Evolutionary conservation across 2,329 filamentous ascomycete genomes (phyloP).

Genomic region (Fusarium ambrosium): DNA sequence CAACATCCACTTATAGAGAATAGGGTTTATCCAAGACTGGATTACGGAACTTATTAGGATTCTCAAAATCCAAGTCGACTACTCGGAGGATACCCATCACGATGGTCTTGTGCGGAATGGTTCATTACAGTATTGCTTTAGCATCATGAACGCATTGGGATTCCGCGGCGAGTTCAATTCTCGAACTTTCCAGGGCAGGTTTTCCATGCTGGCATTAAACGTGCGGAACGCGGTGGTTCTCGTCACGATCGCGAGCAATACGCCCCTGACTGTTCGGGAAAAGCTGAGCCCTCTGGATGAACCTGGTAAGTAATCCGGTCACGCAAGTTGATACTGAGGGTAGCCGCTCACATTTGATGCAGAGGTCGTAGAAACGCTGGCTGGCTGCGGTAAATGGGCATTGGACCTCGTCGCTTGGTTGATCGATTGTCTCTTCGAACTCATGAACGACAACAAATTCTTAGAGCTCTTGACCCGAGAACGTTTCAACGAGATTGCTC

Average conservation of each 20-base stretch:
- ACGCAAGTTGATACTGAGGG: neutral
- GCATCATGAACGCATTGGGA: slow-evolving; percentile 83
- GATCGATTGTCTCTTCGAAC: slow-evolving; percentile 69
- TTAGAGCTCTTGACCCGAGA: slow-evolving; percentile 62
- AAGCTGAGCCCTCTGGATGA: slow-evolving; percentile 74
- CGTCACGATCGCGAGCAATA: slow-evolving; percentile 73
- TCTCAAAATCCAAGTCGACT: slow-evolving; percentile 82
- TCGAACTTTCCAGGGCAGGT: slow-evolving; percentile 77
- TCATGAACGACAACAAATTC: slow-evolving; percentile 67
- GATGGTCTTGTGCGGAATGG: slow-evolving; percentile 81
- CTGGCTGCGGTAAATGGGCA: slow-evolving; percentile 83
- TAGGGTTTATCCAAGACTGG: slow-evolving; percentile 73
- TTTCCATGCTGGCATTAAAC: slow-evolving; percentile 81
- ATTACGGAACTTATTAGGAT: slow-evolving; percentile 77
- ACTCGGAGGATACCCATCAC: slow-evolving; percentile 79
- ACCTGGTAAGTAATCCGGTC: slow-evolving; percentile 52
- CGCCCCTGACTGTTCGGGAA: slow-evolving; percentile 66
- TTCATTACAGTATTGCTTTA: slow-evolving; percentile 80
- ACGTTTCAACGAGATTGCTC: slow-evolving; percentile 63
- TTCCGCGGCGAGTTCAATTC: slow-evolving; percentile 74
- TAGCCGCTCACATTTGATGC: slow-evolving; percentile 17
- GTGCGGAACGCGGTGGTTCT: slow-evolving; percentile 79
- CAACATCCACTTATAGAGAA: slow-evolving; percentile 30
- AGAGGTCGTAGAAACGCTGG: slow-evolving; percentile 80
- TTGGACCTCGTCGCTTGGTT: slow-evolving; percentile 78